Evolutionary conservation across 2,329 filamentous ascomycete species (phyloP).

Genomic region (Westerdykella aurantiaca): DNA sequence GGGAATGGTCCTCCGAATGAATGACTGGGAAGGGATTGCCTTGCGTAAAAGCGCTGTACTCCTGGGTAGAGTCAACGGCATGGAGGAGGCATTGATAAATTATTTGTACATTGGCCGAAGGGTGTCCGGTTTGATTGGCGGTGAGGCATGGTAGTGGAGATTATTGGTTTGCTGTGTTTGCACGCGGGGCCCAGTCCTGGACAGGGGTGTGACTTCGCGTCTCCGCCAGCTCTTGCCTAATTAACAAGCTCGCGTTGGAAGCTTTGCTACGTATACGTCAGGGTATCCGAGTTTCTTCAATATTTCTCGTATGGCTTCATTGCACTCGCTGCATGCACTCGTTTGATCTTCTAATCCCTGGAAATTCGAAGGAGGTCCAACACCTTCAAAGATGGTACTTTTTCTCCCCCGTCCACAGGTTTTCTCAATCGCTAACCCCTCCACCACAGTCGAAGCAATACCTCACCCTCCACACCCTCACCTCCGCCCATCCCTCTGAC

Average conservation of each 20-base stretch:
- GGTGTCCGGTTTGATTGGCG: constrained; percentile 27
- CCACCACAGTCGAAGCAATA: constrained; percentile 87
- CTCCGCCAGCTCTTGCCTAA: too few relatives aligned
- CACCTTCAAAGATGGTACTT: constrained; percentile 9
- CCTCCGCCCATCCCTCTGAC: constrained; percentile 78
- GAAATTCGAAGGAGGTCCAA: neutral
- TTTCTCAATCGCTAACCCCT: constrained; percentile 6
- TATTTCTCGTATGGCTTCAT: too few relatives aligned
- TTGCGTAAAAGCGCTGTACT: constrained; percentile 1
- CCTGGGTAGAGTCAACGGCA: constrained; percentile 23
- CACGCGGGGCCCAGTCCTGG: constrained; percentile 1
- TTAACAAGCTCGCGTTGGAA: neutral
- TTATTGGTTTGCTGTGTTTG: neutral
- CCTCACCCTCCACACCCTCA: constrained; percentile 83
- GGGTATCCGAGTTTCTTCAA: too few relatives aligned
- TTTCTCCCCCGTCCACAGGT: neutral
- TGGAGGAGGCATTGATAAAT: constrained; percentile 11
- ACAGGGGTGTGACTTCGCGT: constrained; percentile 25
- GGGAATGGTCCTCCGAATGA: neutral
- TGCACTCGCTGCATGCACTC: too few relatives aligned
- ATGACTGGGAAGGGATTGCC: neutral
- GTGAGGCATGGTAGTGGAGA: constrained; percentile 12
- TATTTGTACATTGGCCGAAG: neutral
- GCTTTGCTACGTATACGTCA: neutral
- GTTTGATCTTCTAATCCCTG: too few relatives aligned